Base-by-base conservation (phyloP, 2,329 filamentous ascomycete species). In the Fusarium sp. region DNA sequence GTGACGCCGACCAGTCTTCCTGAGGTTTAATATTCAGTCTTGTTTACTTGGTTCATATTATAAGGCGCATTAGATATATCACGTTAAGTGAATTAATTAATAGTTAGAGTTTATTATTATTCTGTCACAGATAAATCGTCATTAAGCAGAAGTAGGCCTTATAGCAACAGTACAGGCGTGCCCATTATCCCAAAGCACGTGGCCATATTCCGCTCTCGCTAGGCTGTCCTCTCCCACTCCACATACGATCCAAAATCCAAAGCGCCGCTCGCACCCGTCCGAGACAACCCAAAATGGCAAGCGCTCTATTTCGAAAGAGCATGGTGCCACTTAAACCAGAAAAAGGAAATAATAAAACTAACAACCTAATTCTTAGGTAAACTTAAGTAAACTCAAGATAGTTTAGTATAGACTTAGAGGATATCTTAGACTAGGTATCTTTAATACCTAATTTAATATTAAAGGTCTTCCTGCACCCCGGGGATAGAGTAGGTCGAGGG, bases 331-430 rank as follows among this genome's bases (percentile, higher is more conserved):
- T 35, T 16, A 35, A 18, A 35, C 33, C 1, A 5, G 33, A 35
- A 7, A 5, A 33, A 6, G 33, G 8, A 8, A 35, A 0, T 4
- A 35, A 10, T 35, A 5, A 0, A 9, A 1, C 7, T 35, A 1
- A 35, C 7, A 15, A 2, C 15, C 33, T 35, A n/a, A n/a, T n/a
- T n/a, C 30, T 31, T 31, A 31, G 8, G 30, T 31, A 35, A 35
- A 35, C 33, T 35, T 16, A 2, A 1, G 3, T 5, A 35, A 35
- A 35, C 7, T 35, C 18, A 18, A 3, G 0, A 35, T 35, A 18
- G 18, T 18, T 18, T 18, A 35, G 0, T 35, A 10, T 35, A 10
- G 33, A 18, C 3, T 35, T 18, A 35, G 33, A 16, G 33, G 33
- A 35, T 35, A 35, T 35, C 33, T 35, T 9, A 10, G 33, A 35